Percentiles rank a stretch among this genome's conserved stretches.
phyloP scores from a whole-genome alignment of 2,329 filamentous ascomycete genomes.

The Exophiala spinifera region DNA sequence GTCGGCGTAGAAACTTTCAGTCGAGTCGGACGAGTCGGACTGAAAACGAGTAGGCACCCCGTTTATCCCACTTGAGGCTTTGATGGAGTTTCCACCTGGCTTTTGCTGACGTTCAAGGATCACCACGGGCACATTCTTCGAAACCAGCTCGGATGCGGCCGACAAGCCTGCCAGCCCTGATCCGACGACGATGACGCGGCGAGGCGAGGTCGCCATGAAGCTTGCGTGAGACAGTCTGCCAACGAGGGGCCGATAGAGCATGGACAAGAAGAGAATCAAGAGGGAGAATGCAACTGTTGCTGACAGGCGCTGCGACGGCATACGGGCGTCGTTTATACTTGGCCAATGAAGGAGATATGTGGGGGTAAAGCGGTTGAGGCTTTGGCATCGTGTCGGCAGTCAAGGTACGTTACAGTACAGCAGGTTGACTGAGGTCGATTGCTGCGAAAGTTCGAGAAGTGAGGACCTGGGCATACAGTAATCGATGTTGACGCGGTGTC shows the following conservation, averaged over 20 bases:
- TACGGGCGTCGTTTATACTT: not conserved
- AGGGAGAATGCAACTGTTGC: not conserved
- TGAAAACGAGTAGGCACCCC: conserved; percentile 60
- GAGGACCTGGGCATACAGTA: not conserved
- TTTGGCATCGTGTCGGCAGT: not conserved
- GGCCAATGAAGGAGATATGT: not conserved
- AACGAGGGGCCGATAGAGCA: not conserved
- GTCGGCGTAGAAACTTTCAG: conserved; percentile 50
- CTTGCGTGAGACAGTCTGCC: not conserved
- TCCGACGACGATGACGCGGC: conserved; percentile 58
- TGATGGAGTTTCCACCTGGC: conserved; percentile 64
- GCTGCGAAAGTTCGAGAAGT: not conserved
- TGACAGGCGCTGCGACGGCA: not conserved
- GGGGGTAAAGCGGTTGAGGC: not conserved
- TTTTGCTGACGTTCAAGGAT: conserved; percentile 60
- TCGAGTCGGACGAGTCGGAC: conserved; percentile 26
- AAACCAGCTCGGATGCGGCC: conserved; percentile 56
- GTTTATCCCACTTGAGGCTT: conserved; percentile 66
- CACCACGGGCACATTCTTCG: conserved; percentile 51
- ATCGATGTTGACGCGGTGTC: not conserved
- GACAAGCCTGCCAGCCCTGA: conserved; percentile 63
- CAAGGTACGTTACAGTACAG: not conserved
- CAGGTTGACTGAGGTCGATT: not conserved
- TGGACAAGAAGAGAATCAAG: not conserved
- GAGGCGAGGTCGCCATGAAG: not conserved